Evolutionary conservation across 208 protist genomes (phyloP), one percentile per base, ranked within the genome.

Genomic region (Acanthamoeba rhysodes): DNA sequence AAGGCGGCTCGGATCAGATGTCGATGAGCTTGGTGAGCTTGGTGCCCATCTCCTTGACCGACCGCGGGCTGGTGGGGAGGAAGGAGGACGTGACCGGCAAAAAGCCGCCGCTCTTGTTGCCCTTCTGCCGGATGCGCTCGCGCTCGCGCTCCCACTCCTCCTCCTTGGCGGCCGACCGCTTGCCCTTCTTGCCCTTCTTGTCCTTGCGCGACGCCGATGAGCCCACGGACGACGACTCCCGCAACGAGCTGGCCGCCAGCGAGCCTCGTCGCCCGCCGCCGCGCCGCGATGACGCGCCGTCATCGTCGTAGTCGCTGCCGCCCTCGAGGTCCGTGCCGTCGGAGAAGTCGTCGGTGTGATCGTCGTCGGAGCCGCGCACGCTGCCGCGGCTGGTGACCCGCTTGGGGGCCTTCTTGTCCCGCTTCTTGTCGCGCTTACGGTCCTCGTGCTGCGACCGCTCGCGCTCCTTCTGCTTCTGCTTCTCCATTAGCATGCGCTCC

Each of bases 381-480:
- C 41, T 57, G 29, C 55, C 55, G 27, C 55, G 48, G 48, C 29
- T 66, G 53, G 22, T 64, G 32, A 37, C n/a, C 48, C 55, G 24
- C 82, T 29, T 24, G 50, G 22, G 27, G 12, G 8, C 27, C 41
- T 59, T 64, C 82, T 90, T 90, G 9, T 66, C 32, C 14, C 55
- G 24, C 50, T 90, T 66, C 80, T 90, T 90, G 48, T 24, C 34
- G 16, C 55, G 22, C 82, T 93, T 93, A 7, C 78, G n/a, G 27
- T 82, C 57, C n/a, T 87, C 72, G 20, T 68, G 29, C 55, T 94
- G 64, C 55, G 45, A 45, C 27, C 57, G 45, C 34, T 94, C 72
- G n/a, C 72, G 45, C 41, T 94, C 72, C 91, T 84, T 84, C 88
- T 93, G 37, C 62, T 78, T 74, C 68, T 93, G 55, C 59, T 68